Conservation (phyloP, 306 rosid species). For the Inga oerstediana region DNA sequence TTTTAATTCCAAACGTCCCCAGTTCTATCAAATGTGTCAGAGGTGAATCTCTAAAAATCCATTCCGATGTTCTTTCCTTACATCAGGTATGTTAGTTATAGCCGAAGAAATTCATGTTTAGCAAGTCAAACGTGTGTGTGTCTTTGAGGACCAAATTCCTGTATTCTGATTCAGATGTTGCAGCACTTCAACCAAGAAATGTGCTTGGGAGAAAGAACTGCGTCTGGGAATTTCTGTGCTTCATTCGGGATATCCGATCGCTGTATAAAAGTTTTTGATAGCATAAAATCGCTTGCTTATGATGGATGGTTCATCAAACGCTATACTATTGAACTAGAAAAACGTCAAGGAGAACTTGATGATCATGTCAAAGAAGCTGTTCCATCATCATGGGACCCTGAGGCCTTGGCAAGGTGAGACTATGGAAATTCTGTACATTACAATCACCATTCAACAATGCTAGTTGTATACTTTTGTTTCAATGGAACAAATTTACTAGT, state of each 20-base stretch:
- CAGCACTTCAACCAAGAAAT: constrained; percentile 86
- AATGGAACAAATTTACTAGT: no score
- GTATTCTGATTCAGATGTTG: constrained; percentile 64
- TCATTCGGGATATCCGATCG: constrained; percentile 75
- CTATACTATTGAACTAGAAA: constrained; percentile 75
- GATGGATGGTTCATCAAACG: constrained; percentile 88
- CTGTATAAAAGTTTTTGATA: constrained; percentile 67
- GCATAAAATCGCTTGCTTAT: constrained; percentile 75
- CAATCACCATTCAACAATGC: background rate
- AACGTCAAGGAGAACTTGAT: constrained; percentile 57
- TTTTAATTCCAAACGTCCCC: constrained; percentile 64
- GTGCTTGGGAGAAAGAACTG: constrained; percentile 61
- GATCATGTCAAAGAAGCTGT: constrained; percentile 75
- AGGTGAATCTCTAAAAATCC: constrained; percentile 57
- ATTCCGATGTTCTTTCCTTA: constrained; percentile 71
- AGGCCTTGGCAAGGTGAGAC: constrained; percentile 70
- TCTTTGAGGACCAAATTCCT: background rate
- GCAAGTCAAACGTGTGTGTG: background rate
- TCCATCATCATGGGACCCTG: constrained; percentile 86
- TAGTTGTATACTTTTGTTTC: background rate
- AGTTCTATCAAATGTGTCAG: constrained; percentile 66
- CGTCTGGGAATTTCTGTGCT: constrained; percentile 79
- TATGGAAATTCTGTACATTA: background rate
- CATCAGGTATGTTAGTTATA: constrained; percentile 18
- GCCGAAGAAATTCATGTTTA: background rate